Conservation (phyloP, 768 basidiomycete species). For the Trametopsis cervina region DNA sequence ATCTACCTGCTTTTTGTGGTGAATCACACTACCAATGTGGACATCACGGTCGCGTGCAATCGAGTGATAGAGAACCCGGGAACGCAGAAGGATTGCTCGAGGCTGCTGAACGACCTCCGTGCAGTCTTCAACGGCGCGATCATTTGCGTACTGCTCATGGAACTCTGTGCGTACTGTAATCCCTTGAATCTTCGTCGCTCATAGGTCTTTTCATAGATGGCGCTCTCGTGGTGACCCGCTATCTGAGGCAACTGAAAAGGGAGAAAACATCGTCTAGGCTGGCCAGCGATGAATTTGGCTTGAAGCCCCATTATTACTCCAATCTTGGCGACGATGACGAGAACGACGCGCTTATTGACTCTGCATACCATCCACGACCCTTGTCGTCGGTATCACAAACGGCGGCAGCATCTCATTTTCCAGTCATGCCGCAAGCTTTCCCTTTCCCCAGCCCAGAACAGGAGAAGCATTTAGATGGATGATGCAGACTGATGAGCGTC, state of each 20-base stretch:
- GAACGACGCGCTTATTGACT: neutral
- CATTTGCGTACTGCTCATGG: slow-evolving; percentile 37
- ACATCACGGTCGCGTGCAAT: slow-evolving; percentile 39
- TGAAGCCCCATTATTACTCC: neutral
- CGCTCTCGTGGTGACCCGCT: slow-evolving; percentile 2
- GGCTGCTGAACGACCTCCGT: slow-evolving; percentile 34
- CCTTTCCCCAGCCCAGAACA: neutral
- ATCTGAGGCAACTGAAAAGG: neutral
- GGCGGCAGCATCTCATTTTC: neutral
- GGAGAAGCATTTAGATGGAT: no score
- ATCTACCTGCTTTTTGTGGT: slow-evolving; percentile 45
- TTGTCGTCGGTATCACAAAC: neutral
- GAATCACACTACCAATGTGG: slow-evolving; percentile 36
- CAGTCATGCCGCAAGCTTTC: neutral
- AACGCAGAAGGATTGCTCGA: slow-evolving; percentile 37
- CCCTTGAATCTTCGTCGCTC: neutral
- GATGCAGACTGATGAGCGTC: no score
- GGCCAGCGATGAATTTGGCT: neutral
- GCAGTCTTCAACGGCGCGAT: slow-evolving; percentile 43
- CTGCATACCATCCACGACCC: neutral
- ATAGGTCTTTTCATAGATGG: neutral
- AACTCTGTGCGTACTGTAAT: slow-evolving; percentile 42
- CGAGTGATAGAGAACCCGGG: slow-evolving; percentile 33
- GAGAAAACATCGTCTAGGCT: neutral
- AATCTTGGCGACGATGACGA: neutral